phyloP scores from a whole-genome alignment of 805 yeast species.

The Phaffomyces opuntiae region DNA sequence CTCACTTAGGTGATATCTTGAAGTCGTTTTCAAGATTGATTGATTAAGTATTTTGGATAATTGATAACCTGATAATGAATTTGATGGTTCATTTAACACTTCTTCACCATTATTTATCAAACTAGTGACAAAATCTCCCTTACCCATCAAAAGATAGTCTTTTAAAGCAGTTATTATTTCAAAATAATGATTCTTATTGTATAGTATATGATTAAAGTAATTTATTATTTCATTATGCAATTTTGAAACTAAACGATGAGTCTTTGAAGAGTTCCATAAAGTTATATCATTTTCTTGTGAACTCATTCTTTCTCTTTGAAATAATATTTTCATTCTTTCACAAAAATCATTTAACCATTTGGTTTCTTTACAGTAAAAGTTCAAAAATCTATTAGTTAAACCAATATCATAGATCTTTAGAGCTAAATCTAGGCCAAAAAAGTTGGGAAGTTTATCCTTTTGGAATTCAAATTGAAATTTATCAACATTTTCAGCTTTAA shows the following conservation, averaged over 20 bases:
- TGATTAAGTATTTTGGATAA: slow-evolving; percentile 59
- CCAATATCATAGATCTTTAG: slow-evolving; percentile 60
- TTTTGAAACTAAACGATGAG: slow-evolving; percentile 30
- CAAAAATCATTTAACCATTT: slow-evolving; percentile 51
- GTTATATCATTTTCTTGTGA: slow-evolving; percentile 1
- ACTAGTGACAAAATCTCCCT: slow-evolving; percentile 75
- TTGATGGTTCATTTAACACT: slow-evolving; percentile 54
- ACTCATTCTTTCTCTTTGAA: slow-evolving; percentile 6
- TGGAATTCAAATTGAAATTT: slow-evolving; percentile 15
- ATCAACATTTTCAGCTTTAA: not conserved
- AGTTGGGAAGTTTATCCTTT: slow-evolving; percentile 36
- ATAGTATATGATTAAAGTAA: slow-evolving; percentile 43
- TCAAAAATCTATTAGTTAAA: slow-evolving; percentile 57
- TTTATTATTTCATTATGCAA: slow-evolving; percentile 49
- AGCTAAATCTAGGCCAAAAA: slow-evolving; percentile 34
- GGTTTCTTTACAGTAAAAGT: slow-evolving; percentile 57
- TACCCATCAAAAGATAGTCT: slow-evolving; percentile 59
- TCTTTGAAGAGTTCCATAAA: slow-evolving; percentile 10
- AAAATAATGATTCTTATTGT: slow-evolving; percentile 40
- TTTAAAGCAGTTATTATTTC: slow-evolving; percentile 57
- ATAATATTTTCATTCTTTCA: slow-evolving; percentile 15
- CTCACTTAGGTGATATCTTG: slow-evolving; percentile 31
- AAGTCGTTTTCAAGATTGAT: slow-evolving; percentile 50
- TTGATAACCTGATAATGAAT: slow-evolving; percentile 55
- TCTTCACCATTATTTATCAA: slow-evolving; percentile 49